Percentiles rank a stretch among this genome's conserved stretches.
Conservation (phyloP, 257 asterid species). For the Solanum piurae region DNA sequence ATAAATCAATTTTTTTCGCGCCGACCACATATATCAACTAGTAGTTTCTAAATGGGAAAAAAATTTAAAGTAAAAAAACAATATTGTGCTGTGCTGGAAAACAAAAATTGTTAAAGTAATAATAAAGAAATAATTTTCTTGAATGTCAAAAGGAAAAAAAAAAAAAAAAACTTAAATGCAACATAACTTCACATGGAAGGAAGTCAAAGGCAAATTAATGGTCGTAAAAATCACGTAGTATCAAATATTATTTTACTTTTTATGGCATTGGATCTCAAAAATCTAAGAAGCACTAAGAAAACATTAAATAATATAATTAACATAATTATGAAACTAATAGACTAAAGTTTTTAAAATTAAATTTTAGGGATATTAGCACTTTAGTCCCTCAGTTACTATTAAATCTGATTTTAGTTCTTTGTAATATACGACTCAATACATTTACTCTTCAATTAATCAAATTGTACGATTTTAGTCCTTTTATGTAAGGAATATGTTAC, state of each 20-base stretch:
- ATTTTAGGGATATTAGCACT: background rate
- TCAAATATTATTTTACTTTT: background rate
- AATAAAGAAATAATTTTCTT: background rate
- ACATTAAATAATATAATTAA: background rate
- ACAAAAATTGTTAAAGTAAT: background rate
- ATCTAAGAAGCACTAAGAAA: background rate
- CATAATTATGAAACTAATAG: background rate
- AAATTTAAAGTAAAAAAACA: background rate
- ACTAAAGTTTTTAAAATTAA: background rate
- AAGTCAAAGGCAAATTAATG: background rate
- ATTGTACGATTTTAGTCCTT: background rate
- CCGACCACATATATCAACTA: background rate
- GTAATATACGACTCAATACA: background rate
- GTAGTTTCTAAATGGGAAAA: background rate
- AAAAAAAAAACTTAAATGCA: background rate
- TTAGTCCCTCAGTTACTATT: background rate
- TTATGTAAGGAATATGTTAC: background rate
- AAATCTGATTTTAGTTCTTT: background rate
- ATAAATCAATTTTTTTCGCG: background rate
- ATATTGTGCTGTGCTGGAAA: background rate
- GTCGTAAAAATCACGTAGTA: background rate
- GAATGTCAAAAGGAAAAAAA: background rate
- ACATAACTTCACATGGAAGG: background rate
- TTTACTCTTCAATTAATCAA: background rate
- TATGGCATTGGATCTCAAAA: background rate